Conservation (phyloP, 1,284 basidiomycete genomes). For the Pseudozyma pruni region DNA sequence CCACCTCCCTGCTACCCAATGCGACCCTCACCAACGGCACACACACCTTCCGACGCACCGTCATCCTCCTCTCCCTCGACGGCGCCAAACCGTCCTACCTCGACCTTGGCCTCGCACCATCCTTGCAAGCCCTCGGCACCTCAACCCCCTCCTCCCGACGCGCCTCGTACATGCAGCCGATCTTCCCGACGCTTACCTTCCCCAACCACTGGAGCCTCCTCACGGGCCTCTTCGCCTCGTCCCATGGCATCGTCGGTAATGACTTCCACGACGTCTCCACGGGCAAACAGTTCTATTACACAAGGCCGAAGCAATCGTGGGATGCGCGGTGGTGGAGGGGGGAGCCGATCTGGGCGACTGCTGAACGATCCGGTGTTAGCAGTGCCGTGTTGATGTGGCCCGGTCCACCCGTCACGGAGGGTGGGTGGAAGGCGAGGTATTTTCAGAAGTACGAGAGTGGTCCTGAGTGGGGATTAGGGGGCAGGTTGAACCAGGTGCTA, state of each 20-base stretch:
- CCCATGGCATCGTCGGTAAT: slow-evolving; percentile 87
- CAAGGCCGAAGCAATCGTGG: slow-evolving; percentile 43
- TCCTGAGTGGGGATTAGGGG: slow-evolving; percentile 30
- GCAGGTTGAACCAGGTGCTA: slow-evolving; percentile 18
- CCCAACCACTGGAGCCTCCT: slow-evolving; percentile 70
- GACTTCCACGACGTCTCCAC: slow-evolving; percentile 74
- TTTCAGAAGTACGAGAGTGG: slow-evolving; percentile 53
- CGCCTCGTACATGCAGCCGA: slow-evolving; percentile 74
- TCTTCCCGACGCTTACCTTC: slow-evolving; percentile 90
- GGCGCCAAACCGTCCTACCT: slow-evolving; percentile 87
- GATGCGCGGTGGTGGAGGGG: slow-evolving; percentile 49
- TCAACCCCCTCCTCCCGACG: not conserved
- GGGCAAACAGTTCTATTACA: slow-evolving; percentile 49
- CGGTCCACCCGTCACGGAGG: slow-evolving; percentile 45
- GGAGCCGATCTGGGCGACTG: slow-evolving; percentile 50
- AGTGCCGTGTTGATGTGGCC: slow-evolving; percentile 57
- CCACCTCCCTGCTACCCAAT: slow-evolving; percentile 11
- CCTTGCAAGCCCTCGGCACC: slow-evolving; percentile 70
- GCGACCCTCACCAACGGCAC: slow-evolving; percentile 39
- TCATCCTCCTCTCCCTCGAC: slow-evolving; percentile 85
- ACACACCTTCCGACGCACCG: slow-evolving; percentile 72
- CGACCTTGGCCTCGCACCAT: slow-evolving; percentile 81
- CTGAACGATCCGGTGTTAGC: slow-evolving; percentile 26
- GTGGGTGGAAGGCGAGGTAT: slow-evolving; percentile 15
- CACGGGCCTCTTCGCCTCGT: slow-evolving; percentile 69